Evolutionary conservation across 495 filamentous ascomycete species (phyloP), one percentile per base, ranked within the genome.

Genomic region (Daldinia loculata): DNA sequence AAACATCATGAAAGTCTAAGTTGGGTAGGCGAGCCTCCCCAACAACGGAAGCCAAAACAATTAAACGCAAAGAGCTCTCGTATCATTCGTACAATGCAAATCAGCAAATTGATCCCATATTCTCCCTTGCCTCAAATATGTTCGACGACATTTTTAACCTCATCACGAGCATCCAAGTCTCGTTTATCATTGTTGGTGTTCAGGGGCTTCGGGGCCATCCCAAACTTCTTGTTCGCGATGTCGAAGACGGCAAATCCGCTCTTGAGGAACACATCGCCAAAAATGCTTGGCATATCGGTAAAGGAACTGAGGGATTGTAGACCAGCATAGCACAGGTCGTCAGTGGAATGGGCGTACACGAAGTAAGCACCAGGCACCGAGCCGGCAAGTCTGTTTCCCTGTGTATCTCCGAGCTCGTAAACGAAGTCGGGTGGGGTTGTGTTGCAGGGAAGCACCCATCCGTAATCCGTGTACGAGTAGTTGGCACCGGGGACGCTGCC

Each of bases 201-300:
- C 45, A 81, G 55, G 3, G 69, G 62, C 67, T 90, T 86, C 67
- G 86, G 79, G 51, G 91, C 89, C 61, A 86, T 87, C 14, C 92
- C 92, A 70, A 94, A 87, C 32, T 84, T 84, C 75, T 79, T 80
- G 61, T 88, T 88, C 38, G 85, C 89, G 38, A 90, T 84, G 75
- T 94, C 91, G 75, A 93, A 93, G 39, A 93, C 85, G 53, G 88
- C 88, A 77, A 91, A 93, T n/a, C 90, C 81, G 3, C 84, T 84
- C 83, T 92, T 92, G 76, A 94, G 78, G 74, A 92, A 93, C 5
- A 88, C 86, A 68, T 89, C 91, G 8, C 92, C 92, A 7, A 93
- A 78, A 61, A 94, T 90, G 66, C 90, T 88, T 74, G 86, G 76
- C 43, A 78, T 78, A 1, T 84, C 87, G 45, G 88, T 80, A 39